Base-by-base conservation (phyloP, 768 basidiomycete genomes). In the Suillus ampliporus region DNA sequence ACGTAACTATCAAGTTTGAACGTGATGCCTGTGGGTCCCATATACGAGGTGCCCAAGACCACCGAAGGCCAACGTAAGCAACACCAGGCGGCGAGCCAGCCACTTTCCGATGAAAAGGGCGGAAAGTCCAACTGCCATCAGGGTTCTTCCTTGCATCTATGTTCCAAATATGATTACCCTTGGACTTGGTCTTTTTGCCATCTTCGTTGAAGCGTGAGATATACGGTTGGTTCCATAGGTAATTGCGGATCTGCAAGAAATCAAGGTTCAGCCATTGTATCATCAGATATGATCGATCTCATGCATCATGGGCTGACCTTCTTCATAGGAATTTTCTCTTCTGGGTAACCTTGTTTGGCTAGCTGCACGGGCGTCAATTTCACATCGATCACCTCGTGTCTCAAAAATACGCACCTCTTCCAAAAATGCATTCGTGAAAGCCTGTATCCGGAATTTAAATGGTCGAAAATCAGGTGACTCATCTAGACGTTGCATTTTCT, bases 151-250 rank as follows among this genome's bases (percentile, higher is more conserved):
- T 93, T n/a, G 95, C 97, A 70, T 98, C 94, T 57, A 99, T 91
- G 71, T 95, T 96, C 97, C 97, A 99, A 67, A 98, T 97, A 71
- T 99, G 97, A 78, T 99, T 99, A 52, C 97, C 97, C 80, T 97
- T 97, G 59, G 94, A 96, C 78, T 99, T 99, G 26, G 96, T 93
- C 79, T 99, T 99, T 78, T 98, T 98, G 40, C 97, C 97, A 74
- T 99, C 97, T 71, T 98, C 95, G 74, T 99, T 99, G 82, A 96
- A 99, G 35, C 97, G 92, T 34, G 95, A 89, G 72, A 99, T 99
- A 73, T 91, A 89, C 35, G 89, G 89, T 69, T 96, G 94, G 64
- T 88, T 89, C 97, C 97, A 99, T 56, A 99, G 86, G 79, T 97
- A 99, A 78, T 94, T 89, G 68, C 95, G 90, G 74, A 94, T 87